A percentile compares a stretch with the other conserved stretches of the same genome.
phyloP scores from a whole-genome alignment of 148 eudicot species.

The Bassia scoparia region DNA sequence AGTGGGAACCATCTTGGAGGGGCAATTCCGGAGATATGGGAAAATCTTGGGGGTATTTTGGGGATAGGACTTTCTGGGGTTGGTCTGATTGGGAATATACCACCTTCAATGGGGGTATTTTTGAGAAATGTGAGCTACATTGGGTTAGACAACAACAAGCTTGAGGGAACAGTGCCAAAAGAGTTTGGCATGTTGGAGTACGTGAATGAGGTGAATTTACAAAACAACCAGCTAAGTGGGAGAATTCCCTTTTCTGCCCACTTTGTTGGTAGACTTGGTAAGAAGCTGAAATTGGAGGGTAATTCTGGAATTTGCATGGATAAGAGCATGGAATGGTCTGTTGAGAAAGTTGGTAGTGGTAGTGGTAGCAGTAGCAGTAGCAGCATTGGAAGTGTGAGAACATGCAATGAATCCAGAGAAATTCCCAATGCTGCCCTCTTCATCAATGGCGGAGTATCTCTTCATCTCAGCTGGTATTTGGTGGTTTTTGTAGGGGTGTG shows the following conservation, averaged over 20 bases:
- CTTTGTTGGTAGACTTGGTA: slow-evolving; percentile 43
- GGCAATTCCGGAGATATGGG: slow-evolving; percentile 82
- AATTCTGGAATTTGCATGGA: slow-evolving; percentile 63
- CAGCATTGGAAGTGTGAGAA: slow-evolving; percentile 39
- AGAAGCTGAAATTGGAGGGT: slow-evolving; percentile 60
- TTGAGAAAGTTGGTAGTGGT: slow-evolving; percentile 20
- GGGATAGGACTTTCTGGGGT: slow-evolving; percentile 58
- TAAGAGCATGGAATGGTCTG: slow-evolving; percentile 30
- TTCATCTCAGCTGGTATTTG: slow-evolving; percentile 8
- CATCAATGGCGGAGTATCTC: slow-evolving; percentile 17
- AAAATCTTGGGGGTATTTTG: slow-evolving; percentile 54
- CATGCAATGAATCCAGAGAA: slow-evolving; percentile 32
- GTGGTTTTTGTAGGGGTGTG: slow-evolving; percentile 6
- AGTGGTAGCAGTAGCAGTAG: not conserved
- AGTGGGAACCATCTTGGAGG: slow-evolving; percentile 86
- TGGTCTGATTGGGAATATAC: slow-evolving; percentile 68
- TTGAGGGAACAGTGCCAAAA: slow-evolving; percentile 57
- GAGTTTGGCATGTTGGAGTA: slow-evolving; percentile 55
- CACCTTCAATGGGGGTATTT: slow-evolving; percentile 66
- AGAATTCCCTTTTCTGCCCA: slow-evolving; percentile 51
- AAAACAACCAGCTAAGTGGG: slow-evolving; percentile 62
- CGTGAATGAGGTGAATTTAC: slow-evolving; percentile 62
- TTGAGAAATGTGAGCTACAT: slow-evolving; percentile 48
- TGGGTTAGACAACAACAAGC: slow-evolving; percentile 61
- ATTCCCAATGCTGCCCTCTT: slow-evolving; percentile 31